Conservation (phyloP, 257 asterid genomes). For the Euphrasia confusa region DNA sequence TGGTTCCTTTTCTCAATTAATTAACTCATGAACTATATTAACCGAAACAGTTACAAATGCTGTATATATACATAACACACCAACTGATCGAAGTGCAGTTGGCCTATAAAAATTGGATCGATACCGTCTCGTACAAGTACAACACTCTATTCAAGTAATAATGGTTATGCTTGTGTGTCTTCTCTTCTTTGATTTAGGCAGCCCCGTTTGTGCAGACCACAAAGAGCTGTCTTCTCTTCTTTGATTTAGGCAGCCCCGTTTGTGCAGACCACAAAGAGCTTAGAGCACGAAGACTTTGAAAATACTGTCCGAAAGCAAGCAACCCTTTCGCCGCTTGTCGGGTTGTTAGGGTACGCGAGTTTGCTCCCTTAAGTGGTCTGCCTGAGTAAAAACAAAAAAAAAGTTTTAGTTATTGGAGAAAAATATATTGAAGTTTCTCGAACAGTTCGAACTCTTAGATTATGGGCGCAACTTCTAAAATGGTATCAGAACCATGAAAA, state of each 20-base stretch:
- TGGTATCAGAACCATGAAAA: no score
- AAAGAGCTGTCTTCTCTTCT: no score
- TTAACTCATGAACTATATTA: conserved; percentile 4
- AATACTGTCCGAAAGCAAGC: conserved; percentile 82
- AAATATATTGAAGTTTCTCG: no score
- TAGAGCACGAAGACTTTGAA: conserved; percentile 72
- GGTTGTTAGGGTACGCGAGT: conserved; percentile 63
- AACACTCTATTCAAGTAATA: conserved; percentile 19
- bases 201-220: no score
- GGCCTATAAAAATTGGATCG: not conserved
- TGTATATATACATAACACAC: conserved; percentile 12
- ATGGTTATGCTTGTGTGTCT: not conserved
- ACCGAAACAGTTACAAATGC: conserved; percentile 17
- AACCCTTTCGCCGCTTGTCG: conserved; percentile 80
- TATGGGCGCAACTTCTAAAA: no score
- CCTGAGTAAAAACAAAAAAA: conserved; percentile 32
- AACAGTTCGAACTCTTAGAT: no score
- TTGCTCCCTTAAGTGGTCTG: conserved; percentile 90
- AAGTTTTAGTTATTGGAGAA: no score
- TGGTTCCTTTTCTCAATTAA: not conserved
- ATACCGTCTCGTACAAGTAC: conserved; percentile 25
- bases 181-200: no score
- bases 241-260: conserved; percentile 32
- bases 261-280: conserved; percentile 76
- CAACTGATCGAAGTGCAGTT: conserved; percentile 8